Percentiles rank a stretch among this genome's conserved stretches.
Evolutionary conservation across 148 eudicot genomes (phyloP).

Genomic region (Cornus controversa): DNA sequence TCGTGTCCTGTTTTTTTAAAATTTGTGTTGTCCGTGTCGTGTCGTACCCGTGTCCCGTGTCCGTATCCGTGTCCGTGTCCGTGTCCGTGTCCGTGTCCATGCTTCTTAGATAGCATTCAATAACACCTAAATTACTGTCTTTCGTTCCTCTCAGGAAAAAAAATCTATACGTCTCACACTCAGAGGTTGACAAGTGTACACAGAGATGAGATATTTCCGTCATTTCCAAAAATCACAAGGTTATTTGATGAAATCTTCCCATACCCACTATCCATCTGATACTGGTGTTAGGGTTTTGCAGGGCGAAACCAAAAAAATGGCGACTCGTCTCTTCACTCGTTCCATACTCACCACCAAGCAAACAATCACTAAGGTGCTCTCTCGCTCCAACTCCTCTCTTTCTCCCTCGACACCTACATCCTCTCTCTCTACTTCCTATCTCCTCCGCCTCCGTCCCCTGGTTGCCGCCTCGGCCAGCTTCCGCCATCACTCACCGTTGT

Average conservation of each 20-base stretch:
- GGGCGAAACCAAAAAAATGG: constrained; percentile 30
- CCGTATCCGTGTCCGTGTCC: too few species aligned
- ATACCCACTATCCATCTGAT: neutral
- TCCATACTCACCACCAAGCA: constrained; percentile 29
- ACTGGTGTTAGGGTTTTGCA: constrained; percentile 28
- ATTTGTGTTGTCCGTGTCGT: too few species aligned
- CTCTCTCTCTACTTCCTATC: constrained; percentile 19
- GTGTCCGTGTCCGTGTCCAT: too few species aligned
- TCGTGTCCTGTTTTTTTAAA: too few species aligned
- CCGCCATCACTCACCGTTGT: constrained; percentile 20
- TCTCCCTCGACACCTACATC: constrained; percentile 6
- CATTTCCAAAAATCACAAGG: neutral
- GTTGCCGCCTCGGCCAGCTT: constrained; percentile 21
- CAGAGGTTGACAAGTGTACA: too few species aligned
- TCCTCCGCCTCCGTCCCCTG: constrained; percentile 45
- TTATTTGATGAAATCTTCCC: neutral
- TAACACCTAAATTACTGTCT: too few species aligned
- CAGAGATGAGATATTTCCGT: neutral
- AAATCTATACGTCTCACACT: too few species aligned
- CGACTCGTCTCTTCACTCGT: constrained; percentile 49
- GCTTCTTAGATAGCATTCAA: too few species aligned
- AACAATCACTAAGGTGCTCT: constrained; percentile 16
- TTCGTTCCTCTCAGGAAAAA: too few species aligned
- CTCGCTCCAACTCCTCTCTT: constrained; percentile 34
- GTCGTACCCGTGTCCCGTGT: too few species aligned